These are phyloP conservation scores for Calycina herbarum DNA, from an alignment of 2,329 filamentous ascomycete species.

Conservation along the genomic window DNA sequence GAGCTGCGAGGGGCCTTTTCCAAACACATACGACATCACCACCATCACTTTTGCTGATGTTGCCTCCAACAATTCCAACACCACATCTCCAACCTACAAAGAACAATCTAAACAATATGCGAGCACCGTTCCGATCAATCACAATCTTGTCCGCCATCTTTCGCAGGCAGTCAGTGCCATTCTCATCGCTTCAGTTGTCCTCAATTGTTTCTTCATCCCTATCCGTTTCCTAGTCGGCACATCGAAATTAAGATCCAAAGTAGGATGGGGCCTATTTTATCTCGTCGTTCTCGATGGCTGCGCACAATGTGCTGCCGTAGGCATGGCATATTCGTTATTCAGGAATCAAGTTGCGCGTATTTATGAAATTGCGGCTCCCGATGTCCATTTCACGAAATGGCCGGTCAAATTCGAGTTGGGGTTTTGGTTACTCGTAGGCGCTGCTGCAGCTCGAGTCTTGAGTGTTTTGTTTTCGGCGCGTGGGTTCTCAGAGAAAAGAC, in stretches of 20 bases:
- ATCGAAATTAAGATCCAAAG: background rate
- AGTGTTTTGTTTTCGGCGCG: background rate
- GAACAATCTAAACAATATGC: background rate
- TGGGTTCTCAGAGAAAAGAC: background rate
- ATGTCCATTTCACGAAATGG: background rate
- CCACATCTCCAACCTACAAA: background rate
- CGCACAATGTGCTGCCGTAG: slow-evolving; percentile 1
- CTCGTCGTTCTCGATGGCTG: slow-evolving; percentile 5
- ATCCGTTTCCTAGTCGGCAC: background rate
- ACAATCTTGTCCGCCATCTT: background rate
- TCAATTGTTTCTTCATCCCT: background rate
- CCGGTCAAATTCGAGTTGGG: slow-evolving; percentile 9
- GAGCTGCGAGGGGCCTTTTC: background rate
- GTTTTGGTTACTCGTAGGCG: slow-evolving; percentile 8
- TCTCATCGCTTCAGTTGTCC: background rate
- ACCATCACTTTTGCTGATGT: background rate
- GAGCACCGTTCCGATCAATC: background rate
- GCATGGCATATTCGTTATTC: slow-evolving; percentile 8
- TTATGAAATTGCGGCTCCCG: slow-evolving; percentile 1
- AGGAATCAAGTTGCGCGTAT: slow-evolving; percentile 6
- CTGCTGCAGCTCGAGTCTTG: slow-evolving; percentile 7
- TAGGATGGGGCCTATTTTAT: background rate
- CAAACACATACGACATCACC: background rate
- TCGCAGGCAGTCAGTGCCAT: background rate
- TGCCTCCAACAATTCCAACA: background rate